phyloP scores from a whole-genome alignment of 352 stramenopile species.

The Peronospora destructor region DNA sequence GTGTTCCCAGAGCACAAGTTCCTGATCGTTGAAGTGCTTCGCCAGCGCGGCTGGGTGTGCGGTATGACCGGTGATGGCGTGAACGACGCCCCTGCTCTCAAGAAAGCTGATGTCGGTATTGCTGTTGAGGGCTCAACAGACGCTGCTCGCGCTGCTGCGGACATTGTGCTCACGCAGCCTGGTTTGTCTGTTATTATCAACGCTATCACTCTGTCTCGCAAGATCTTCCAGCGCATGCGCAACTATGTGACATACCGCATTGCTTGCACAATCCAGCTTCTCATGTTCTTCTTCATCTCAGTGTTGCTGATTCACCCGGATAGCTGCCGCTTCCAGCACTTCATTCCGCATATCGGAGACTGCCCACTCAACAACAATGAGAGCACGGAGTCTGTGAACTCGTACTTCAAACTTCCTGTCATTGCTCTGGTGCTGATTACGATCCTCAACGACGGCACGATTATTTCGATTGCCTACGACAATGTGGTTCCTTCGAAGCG shows the following conservation, averaged over 20 bases:
- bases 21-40: constrained; percentile 83
- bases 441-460: constrained; percentile 91
- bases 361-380: constrained; percentile 49
- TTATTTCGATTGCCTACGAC: constrained; percentile 90
- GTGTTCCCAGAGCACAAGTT: constrained; percentile 91
- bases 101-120: constrained; percentile 70
- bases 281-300: constrained; percentile 92
- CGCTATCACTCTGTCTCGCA: constrained; percentile 84
- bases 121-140: constrained; percentile 82
- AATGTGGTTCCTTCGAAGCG: constrained; percentile 64
- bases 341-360: constrained; percentile 40
- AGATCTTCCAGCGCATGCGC: constrained; percentile 91
- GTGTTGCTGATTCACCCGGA: constrained; percentile 85
- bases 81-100: constrained; percentile 59
- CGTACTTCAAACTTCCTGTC: constrained; percentile 90
- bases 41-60: constrained; percentile 61
- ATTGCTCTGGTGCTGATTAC: constrained; percentile 92
- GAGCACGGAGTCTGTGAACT: constrained; percentile 42
- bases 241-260: constrained; percentile 94
- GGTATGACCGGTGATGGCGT: constrained; percentile 79
- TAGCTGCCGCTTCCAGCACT: constrained; percentile 67
- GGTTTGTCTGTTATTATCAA: constrained; percentile 90
- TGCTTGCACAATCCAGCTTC: constrained; percentile 86
- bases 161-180: constrained; percentile 91
- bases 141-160: constrained; percentile 83